These are phyloP conservation scores for Zopfia rhizophila DNA, from an alignment of 2,329 filamentous ascomycete genomes.

Conservation along the genomic window DNA sequence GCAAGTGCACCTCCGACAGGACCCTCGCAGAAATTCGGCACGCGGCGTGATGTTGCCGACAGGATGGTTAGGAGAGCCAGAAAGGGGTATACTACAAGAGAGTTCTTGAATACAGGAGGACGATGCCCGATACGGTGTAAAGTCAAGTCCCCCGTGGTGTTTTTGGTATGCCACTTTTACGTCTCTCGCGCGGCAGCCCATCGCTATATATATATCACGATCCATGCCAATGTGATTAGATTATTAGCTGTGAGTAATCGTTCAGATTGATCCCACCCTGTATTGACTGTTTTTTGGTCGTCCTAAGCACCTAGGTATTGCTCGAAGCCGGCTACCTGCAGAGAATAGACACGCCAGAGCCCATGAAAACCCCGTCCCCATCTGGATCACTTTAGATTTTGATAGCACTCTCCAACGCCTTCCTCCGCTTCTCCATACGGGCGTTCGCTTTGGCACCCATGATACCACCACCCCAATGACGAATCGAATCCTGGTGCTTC, in stretches of 20 bases:
- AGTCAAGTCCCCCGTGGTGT: no score
- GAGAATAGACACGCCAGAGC: conserved; percentile 52
- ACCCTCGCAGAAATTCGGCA: no score
- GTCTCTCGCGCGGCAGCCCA: no score
- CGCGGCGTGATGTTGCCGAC: no score
- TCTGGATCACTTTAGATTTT: conserved; percentile 80
- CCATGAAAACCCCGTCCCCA: conserved; percentile 40
- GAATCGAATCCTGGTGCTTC: conserved; percentile 90
- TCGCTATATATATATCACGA: no score
- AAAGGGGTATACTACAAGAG: no score
- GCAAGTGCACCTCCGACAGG: no score
- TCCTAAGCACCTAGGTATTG: conserved; percentile 53
- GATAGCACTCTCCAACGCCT: conserved; percentile 92
- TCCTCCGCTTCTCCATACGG: conserved; percentile 84
- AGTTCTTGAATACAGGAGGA: no score
- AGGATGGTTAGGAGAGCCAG: no score
- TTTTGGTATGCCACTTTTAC: no score
- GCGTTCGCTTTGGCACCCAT: conserved; percentile 95
- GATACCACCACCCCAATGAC: conserved; percentile 99
- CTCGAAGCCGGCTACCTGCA: conserved; percentile 51
- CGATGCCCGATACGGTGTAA: no score
- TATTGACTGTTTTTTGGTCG: conserved; percentile 49
- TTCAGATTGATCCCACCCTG: conserved; percentile 48
- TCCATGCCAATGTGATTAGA: no score
- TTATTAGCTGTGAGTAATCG: conserved; percentile 32